These are phyloP conservation scores for Gleditsia sinensis DNA, from an alignment of 306 rosid genomes.

Conservation along the genomic window DNA sequence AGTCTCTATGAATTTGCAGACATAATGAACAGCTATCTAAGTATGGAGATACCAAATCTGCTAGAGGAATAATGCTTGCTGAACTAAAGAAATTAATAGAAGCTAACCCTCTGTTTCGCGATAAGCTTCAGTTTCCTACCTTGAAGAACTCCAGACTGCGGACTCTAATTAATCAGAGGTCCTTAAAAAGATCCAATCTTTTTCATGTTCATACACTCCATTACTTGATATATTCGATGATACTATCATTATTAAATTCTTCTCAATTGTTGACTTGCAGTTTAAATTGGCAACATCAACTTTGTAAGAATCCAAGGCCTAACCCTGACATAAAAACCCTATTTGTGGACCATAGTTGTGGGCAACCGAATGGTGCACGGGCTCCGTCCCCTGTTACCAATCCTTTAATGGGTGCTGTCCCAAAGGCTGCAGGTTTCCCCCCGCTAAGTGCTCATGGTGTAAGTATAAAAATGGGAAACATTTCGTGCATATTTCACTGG, in stretches of 20 bases:
- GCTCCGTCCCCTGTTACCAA: conserved; percentile 99
- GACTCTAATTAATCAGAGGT: conserved; percentile 98
- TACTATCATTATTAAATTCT: conserved; percentile 12
- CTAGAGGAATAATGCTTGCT: conserved; percentile 97
- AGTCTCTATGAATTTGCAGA: conserved; percentile 55
- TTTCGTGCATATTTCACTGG: background rate
- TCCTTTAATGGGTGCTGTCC: conserved; percentile 91
- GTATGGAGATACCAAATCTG: conserved; percentile 98
- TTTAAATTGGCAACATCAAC: conserved; percentile 99
- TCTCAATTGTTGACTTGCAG: conserved; percentile 53
- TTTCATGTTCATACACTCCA: conserved; percentile 12
- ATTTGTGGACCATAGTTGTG: conserved; percentile 96
- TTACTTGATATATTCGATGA: conserved; percentile 16
- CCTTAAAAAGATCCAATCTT: conserved; percentile 22
- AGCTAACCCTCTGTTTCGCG: conserved; percentile 98
- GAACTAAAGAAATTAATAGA: conserved; percentile 95
- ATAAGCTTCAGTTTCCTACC: conserved; percentile 94
- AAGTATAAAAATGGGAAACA: conserved; percentile 44
- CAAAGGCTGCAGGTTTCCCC: conserved; percentile 91
- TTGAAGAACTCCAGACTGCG: conserved; percentile 96
- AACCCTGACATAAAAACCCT: conserved; percentile 99
- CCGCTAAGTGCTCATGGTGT: conserved; percentile 95
- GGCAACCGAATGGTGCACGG: conserved; percentile 98
- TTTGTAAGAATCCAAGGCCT: conserved; percentile 96
- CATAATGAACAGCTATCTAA: conserved; percentile 98